phyloP scores from a whole-genome alignment of 345 rosid species.

The Brassica napus region Da-Ae NC_063437.1:11120001-11120500 shows the following conservation, averaged over 20 bases:
- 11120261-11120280: background rate
- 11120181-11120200: background rate
- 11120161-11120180: background rate
- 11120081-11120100: background rate
- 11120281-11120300: background rate
- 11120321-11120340: background rate
- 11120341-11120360: background rate
- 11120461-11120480: background rate
- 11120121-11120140: background rate
- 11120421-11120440: background rate
- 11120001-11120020: too few species aligned
- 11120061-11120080: background rate
- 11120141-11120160: background rate
- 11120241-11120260: background rate
- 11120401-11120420: background rate
- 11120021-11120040: too few species aligned
- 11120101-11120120: background rate
- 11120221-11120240: background rate
- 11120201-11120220: background rate
- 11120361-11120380: background rate
- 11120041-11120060: background rate
- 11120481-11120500: background rate
- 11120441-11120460: background rate
- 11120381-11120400: conserved; percentile 1
- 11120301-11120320: background rate